A percentile compares a stretch with the other conserved stretches of the same genome.
These are phyloP conservation scores for Tremella fuciformis DNA, from an alignment of 768 basidiomycete genomes.

Conservation along the genomic window DNA sequence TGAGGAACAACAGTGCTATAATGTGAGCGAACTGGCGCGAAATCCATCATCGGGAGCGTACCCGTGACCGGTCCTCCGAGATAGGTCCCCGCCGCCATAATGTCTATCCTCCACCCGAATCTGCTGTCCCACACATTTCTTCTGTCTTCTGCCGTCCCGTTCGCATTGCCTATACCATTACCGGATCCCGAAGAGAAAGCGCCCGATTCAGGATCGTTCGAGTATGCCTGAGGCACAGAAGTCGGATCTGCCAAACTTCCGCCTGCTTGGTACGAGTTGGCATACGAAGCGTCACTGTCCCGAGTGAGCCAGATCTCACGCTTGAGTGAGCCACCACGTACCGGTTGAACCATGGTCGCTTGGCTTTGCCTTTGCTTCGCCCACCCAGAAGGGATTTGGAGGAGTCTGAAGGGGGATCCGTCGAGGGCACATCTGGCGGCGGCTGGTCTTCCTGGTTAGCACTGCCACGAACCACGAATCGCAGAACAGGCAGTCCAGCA, in stretches of 20 bases:
- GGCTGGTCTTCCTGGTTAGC: conserved; percentile 46
- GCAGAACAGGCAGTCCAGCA: background rate
- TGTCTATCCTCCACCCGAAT: conserved; percentile 65
- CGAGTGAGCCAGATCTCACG: background rate
- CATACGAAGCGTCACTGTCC: conserved; percentile 44
- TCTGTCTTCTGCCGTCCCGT: conserved; percentile 51
- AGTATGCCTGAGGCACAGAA: conserved; percentile 38
- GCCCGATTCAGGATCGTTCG: conserved; percentile 54
- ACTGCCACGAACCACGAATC: background rate
- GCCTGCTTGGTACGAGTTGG: conserved; percentile 68
- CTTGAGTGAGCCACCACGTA: conserved; percentile 30
- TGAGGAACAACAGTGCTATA: conserved; percentile 63
- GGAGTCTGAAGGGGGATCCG: conserved; percentile 40
- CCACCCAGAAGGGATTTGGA: conserved; percentile 31
- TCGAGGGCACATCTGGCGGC: conserved; percentile 48
- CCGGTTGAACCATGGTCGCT: conserved; percentile 61
- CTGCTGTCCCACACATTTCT: conserved; percentile 70
- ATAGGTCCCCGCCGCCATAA: conserved; percentile 65
- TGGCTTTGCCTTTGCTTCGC: conserved; percentile 37
- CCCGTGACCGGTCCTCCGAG: conserved; percentile 70
- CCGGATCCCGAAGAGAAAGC: conserved; percentile 49
- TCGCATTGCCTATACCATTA: conserved; percentile 13
- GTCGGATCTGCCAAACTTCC: conserved; percentile 54
- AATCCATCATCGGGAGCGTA: conserved; percentile 49
- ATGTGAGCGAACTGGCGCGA: background rate